Evolutionary conservation across 2,329 filamentous ascomycete genomes (phyloP).

Genomic region (Ceratocystis ficicola): DNA sequence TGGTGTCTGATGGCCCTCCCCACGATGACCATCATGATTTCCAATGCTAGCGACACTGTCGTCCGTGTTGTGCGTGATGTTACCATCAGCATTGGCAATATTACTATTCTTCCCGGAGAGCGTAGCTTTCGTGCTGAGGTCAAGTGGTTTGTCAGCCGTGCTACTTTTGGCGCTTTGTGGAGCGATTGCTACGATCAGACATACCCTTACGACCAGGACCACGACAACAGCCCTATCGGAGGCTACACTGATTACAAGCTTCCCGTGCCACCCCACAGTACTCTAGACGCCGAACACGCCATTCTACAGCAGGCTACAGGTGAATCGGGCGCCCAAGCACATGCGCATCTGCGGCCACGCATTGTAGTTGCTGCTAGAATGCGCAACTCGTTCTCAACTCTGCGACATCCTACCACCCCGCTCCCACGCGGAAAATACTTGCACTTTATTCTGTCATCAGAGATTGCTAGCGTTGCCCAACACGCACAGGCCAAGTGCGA

Average conservation of each 20-base stretch:
- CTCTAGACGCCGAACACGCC: constrained; percentile 9
- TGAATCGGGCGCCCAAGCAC: neutral
- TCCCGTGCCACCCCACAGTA: neutral
- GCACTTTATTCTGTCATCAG: constrained; percentile 55
- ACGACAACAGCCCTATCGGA: neutral
- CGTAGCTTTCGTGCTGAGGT: constrained; percentile 36
- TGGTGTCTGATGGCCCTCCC: constrained; percentile 80
- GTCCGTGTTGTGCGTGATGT: constrained; percentile 48
- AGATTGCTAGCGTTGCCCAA: constrained; percentile 53
- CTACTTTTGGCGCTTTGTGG: constrained; percentile 37
- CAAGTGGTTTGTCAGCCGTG: constrained; percentile 33
- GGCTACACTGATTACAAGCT: constrained; percentile 9
- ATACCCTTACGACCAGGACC: neutral
- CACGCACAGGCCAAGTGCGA: constrained; percentile 47
- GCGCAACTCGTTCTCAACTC: neutral
- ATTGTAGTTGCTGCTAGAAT: neutral
- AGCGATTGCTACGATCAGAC: constrained; percentile 12
- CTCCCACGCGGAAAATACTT: constrained; percentile 40
- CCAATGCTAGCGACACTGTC: constrained; percentile 72
- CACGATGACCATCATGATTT: constrained; percentile 76
- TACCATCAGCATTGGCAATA: constrained; percentile 44
- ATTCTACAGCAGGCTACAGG: constrained; percentile 9
- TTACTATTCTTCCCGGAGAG: constrained; percentile 51
- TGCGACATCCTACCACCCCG: constrained; percentile 9
- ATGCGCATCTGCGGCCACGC: constrained; percentile 16